Evolutionary conservation across 2,329 filamentous ascomycete genomes (phyloP), one percentile per base, ranked within the genome.

Genomic region (Apiospora marii): DNA sequence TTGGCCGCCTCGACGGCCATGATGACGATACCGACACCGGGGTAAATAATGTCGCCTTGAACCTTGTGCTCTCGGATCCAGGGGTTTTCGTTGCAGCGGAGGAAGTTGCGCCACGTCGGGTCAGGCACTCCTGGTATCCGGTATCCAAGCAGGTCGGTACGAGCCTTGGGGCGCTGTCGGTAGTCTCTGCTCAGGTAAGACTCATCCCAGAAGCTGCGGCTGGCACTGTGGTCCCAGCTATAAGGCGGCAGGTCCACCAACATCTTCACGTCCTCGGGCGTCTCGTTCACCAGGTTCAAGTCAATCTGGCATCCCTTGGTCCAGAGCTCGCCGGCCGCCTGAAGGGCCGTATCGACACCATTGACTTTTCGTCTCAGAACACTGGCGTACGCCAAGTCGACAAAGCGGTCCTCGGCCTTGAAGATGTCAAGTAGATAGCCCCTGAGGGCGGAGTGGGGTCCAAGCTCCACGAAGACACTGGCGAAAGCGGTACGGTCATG

Each of bases 11-110:
- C 86, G 1, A 88, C 74, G 0, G 82, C 85, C 86, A 88, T 88
- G 27, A 81, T 77, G 1, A 86, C 77, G 81, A 87, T 86, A 1
- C 87, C 87, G 1, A 87, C 83, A 3, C 85, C 87, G 1, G 87
- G 87, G 68, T 87, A 89, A 22, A 89, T 79, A 41, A 85, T 84
- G 1, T 84, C 84, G 73, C 85, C 85, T 72, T 87, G 85, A 10
- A 89, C 82, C 37, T 85, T 82, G 72, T 89, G 87, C 70, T 89
- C 85, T 68, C 81, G 78, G 10, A 89, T 81, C 87, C 88, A 89
- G 0, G 87, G 86, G 68, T 86, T 85, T 76, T 89, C 87, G 0
- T 81, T 81, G 8, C 86, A 73, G 14, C 86, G 84, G 48, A 88
- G 81, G 73, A 86, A 87, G 2, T 85, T 85, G 13, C 86, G 82